These are phyloP conservation scores for Sugiyamaella smithiae DNA, from an alignment of 805 yeast genomes.

Conservation along the genomic window DNA sequence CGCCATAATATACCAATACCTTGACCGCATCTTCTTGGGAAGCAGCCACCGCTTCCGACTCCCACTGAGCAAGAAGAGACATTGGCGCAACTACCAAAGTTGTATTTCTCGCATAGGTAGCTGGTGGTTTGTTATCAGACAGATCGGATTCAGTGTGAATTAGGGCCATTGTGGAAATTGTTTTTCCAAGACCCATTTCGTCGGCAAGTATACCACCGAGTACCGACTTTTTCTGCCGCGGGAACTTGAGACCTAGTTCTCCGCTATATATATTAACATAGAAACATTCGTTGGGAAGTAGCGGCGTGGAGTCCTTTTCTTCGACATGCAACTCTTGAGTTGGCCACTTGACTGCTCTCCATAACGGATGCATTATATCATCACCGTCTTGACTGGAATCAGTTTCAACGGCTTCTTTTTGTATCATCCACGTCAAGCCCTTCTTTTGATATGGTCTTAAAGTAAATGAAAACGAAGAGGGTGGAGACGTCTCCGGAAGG, in stretches of 20 bases:
- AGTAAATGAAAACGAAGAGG: constrained; percentile 51
- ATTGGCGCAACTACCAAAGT: constrained; percentile 85
- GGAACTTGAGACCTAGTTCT: constrained; percentile 66
- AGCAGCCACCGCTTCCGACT: constrained; percentile 66
- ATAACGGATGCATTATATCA: constrained; percentile 73
- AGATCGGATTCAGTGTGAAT: constrained; percentile 46
- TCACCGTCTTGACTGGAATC: constrained; percentile 29
- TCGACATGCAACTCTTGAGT: constrained; percentile 3
- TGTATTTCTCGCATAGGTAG: constrained; percentile 52
- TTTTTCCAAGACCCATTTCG: constrained; percentile 96
- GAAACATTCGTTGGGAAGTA: constrained; percentile 37
- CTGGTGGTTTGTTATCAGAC: constrained; percentile 2
- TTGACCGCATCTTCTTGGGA: constrained; percentile 27
- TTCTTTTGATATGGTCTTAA: constrained; percentile 78
- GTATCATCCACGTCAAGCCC: constrained; percentile 88
- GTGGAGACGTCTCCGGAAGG: constrained; percentile 61
- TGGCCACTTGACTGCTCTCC: constrained; percentile 83
- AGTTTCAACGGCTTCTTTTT: constrained; percentile 62
- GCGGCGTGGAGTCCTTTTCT: constrained; percentile 36
- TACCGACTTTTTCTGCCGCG: constrained; percentile 56
- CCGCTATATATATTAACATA: constrained; percentile 81
- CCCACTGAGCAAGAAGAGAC: constrained; percentile 92
- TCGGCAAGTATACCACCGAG: constrained; percentile 91
- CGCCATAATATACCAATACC: constrained; percentile 69
- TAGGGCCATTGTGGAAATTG: constrained; percentile 76